Percentiles rank a stretch among this genome's conserved stretches.
Evolutionary conservation across 1,284 basidiomycete species (phyloP).

Genomic region (Sanguinoderma infundibulare): DNA sequence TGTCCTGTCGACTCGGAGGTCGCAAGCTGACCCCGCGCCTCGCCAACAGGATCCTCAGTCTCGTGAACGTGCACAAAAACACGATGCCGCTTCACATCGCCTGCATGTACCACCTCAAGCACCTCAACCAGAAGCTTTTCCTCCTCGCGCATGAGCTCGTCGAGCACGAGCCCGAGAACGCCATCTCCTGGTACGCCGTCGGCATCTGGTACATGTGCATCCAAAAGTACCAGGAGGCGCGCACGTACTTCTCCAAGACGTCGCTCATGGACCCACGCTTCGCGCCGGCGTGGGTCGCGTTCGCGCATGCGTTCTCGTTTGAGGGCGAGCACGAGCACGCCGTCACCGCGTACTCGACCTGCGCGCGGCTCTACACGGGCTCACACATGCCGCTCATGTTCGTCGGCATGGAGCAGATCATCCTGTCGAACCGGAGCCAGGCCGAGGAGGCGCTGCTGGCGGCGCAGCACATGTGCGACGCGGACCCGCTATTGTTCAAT

Average conservation of each 20-base stretch:
- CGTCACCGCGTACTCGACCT: conserved; percentile 97
- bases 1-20: background rate
- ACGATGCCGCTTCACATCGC: conserved; percentile 94
- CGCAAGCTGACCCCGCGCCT: too few relatives aligned
- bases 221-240: conserved; percentile 85
- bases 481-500: conserved; percentile 90
- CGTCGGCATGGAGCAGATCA: conserved; percentile 98
- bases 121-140: conserved; percentile 92
- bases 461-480: conserved; percentile 78
- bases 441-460: conserved; percentile 90
- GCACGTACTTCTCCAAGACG: conserved; percentile 96
- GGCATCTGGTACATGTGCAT: conserved; percentile 95
- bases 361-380: conserved; percentile 91
- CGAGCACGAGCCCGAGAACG: conserved; percentile 89
- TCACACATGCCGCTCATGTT: conserved; percentile 94
- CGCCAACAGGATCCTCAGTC: conserved; percentile 71
- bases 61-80: conserved; percentile 81
- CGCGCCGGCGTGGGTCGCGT: conserved; percentile 96
- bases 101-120: conserved; percentile 94
- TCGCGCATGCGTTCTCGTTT: conserved; percentile 95
- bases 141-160: conserved; percentile 96
- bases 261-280: conserved; percentile 97
- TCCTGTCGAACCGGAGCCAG: conserved; percentile 81
- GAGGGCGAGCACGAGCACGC: conserved; percentile 99
- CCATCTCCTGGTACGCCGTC: conserved; percentile 97